Conservation (phyloP, 345 rosid genomes). For the Citrus unshiu region DNA sequence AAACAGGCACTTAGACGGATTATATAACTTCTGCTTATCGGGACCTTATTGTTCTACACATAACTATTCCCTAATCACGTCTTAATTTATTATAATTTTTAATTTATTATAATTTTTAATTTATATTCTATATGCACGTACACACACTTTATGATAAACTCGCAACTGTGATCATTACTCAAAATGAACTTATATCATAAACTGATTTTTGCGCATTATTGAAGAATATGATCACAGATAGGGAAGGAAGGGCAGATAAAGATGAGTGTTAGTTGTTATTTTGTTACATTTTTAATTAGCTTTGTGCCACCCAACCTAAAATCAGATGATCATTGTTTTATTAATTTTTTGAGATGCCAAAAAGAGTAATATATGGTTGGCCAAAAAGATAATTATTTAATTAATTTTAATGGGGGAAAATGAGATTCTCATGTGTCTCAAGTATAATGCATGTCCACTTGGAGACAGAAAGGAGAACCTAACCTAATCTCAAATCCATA, state of each 20-base stretch:
- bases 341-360: constrained; percentile 16
- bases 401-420: not conserved
- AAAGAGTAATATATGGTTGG: constrained; percentile 21
- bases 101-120: too few species aligned
- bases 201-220: not conserved
- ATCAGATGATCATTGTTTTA: not conserved
- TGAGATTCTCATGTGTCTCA: constrained; percentile 8
- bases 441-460: constrained; percentile 10
- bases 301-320: not conserved
- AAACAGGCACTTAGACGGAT: not conserved
- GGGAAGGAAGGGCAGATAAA: too few species aligned
- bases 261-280: not conserved
- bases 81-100: not conserved
- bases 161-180: not conserved
- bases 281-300: not conserved
- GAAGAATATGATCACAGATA: not conserved
- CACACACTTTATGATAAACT: not conserved
- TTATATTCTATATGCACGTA: too few species aligned
- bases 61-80: not conserved
- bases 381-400: not conserved
- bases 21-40: not conserved
- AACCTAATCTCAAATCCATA: constrained; percentile 17
- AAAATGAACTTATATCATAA: not conserved
- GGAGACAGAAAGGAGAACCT: constrained; percentile 1
- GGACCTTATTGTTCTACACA: not conserved